Conservation (phyloP, 2,329 filamentous ascomycete species). For the Colletotrichum kahawae region DNA sequence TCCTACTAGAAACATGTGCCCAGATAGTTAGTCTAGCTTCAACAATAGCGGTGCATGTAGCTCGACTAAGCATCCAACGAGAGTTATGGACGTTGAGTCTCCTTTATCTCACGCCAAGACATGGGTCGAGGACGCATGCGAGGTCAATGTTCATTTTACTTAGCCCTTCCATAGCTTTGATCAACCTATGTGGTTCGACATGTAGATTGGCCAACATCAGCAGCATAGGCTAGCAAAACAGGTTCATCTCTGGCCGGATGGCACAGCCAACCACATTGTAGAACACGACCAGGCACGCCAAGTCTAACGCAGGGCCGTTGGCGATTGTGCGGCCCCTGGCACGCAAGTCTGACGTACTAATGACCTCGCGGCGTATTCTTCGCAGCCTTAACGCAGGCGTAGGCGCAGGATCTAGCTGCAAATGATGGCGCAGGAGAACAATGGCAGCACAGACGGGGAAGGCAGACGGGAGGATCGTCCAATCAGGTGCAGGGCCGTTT, state of each 20-base stretch:
- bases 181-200: neutral
- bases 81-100: accelerated
- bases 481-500: neutral
- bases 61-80: neutral
- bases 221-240: neutral
- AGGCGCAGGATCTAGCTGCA: slow-evolving; percentile 3
- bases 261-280: neutral
- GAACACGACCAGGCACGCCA: neutral
- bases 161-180: neutral
- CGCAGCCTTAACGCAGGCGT: neutral
- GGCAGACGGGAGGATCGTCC: neutral
- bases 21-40: neutral
- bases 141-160: accelerated
- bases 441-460: neutral
- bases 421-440: neutral
- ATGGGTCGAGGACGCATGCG: accelerated
- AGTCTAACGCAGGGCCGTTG: neutral
- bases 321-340: neutral
- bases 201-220: neutral
- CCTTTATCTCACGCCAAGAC: neutral
- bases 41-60: neutral
- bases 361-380: neutral
- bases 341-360: neutral
- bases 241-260: accelerated
- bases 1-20: too few relatives aligned